These are phyloP conservation scores for Pythium monospermum DNA, from an alignment of 352 stramenopile species.

Conservation along the genomic window DNA sequence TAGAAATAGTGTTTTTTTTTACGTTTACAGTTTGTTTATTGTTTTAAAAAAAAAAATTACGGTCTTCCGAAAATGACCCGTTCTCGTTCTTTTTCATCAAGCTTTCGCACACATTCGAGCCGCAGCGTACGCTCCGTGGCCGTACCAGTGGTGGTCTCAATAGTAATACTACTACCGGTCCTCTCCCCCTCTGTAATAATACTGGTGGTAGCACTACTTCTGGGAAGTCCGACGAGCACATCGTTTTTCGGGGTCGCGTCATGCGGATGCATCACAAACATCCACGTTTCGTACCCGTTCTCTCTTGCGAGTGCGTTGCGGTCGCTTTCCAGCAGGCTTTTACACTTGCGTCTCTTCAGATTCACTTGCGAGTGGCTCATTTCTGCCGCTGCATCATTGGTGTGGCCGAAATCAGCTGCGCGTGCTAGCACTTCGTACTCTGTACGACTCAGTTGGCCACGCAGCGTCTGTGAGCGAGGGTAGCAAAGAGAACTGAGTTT, in stretches of 20 bases:
- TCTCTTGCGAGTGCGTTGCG: conserved; percentile 58
- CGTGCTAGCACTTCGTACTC: conserved; percentile 79
- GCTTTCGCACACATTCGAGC: conserved; percentile 9
- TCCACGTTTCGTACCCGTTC: conserved; percentile 52
- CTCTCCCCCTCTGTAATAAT: neutral
- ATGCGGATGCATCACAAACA: conserved; percentile 77
- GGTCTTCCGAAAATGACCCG: conserved; percentile 11
- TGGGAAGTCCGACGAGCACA: conserved; percentile 69
- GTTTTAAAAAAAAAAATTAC: too few species aligned
- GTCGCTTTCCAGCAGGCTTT: conserved; percentile 78
- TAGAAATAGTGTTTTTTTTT: neutral
- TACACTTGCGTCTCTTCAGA: conserved; percentile 54
- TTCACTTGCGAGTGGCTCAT: conserved; percentile 47
- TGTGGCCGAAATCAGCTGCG: conserved; percentile 72
- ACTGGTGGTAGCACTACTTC: too few species aligned
- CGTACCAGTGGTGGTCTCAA: too few species aligned
- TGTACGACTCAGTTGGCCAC: conserved; percentile 34
- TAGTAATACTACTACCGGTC: too few species aligned
- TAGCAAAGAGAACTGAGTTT: conserved; percentile 59
- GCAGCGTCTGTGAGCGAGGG: conserved; percentile 46
- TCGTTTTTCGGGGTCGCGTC: conserved; percentile 80
- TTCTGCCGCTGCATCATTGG: conserved; percentile 20
- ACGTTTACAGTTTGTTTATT: too few species aligned
- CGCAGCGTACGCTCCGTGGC: conserved; percentile 1
- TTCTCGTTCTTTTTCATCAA: conserved; percentile 5